Percentiles rank a stretch among this genome's conserved stretches.
Evolutionary conservation across 2,329 filamentous ascomycete genomes (phyloP).

Genomic region (Amesomyces nigricolor): DNA sequence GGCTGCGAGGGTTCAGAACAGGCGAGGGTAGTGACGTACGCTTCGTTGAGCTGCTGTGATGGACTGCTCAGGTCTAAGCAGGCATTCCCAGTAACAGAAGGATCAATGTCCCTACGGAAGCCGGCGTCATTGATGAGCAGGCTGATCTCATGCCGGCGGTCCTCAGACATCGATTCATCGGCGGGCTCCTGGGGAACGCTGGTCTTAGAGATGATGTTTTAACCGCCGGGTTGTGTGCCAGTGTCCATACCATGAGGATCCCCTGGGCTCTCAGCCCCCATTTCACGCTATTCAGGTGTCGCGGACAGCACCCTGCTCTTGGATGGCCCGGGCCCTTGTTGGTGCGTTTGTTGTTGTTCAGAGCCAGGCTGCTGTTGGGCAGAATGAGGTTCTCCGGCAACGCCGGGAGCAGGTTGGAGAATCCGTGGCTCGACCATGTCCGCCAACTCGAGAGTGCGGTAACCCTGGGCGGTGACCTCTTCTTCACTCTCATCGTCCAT

Average conservation of each 20-base stretch:
- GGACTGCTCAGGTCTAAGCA: slow-evolving; percentile 28
- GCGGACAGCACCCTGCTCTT: no score
- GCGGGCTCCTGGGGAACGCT: slow-evolving; percentile 7
- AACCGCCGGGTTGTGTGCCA: neutral
- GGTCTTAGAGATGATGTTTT: slow-evolving; percentile 25
- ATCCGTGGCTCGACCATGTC: slow-evolving; percentile 66
- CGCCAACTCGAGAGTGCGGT: slow-evolving; percentile 52
- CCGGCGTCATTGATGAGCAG: slow-evolving; percentile 44
- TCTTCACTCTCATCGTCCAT: slow-evolving; percentile 48
- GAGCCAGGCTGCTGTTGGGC: neutral
- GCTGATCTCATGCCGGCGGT: slow-evolving; percentile 36
- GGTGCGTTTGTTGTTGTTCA: neutral
- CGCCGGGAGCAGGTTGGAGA: slow-evolving; percentile 40
- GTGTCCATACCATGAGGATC: neutral
- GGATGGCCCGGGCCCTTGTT: neutral
- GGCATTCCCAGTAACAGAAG: slow-evolving; percentile 29
- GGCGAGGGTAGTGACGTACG: slow-evolving; percentile 17
- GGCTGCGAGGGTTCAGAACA: slow-evolving; percentile 1
- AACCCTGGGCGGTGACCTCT: slow-evolving; percentile 52
- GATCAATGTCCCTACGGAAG: slow-evolving; percentile 41
- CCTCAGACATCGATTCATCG: slow-evolving; percentile 30
- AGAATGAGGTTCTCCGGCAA: neutral
- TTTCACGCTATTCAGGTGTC: neutral
- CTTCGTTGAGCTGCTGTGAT: slow-evolving; percentile 29
- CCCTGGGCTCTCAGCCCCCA: neutral